Evolutionary conservation across 352 stramenopile genomes (phyloP), one percentile per base, ranked within the genome.

Genomic region (Phytopythium delawarense): DNA sequence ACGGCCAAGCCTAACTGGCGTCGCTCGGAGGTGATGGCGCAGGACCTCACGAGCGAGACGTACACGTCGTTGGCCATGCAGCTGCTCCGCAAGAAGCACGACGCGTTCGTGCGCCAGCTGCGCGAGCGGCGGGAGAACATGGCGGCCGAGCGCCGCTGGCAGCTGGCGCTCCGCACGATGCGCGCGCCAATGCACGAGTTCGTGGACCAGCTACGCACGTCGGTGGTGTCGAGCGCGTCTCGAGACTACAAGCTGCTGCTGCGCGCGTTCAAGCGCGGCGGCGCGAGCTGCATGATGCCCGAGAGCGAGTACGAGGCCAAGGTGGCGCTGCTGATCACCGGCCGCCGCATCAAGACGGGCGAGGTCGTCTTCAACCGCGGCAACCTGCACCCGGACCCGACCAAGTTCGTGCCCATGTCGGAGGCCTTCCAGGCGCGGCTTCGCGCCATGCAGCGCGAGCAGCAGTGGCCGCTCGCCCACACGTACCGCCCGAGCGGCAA

Each of bases 331-430:
- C 63, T 87, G 23, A 63, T 89, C 61, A 88, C 78, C 0, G 80
- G 80, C 1, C 76, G 80, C 34, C 23, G 63, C 7, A 51, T 74
- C 44, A 59, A 32, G 16, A 23, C 18, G 16, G 62, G 34, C n/a
- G 57, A 71, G 15, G 55, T 88, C 32, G 73, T 84, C 21, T 90
- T 88, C 61, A 90, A 88, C 70, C 73, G 78, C 37, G 78, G 80
- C 15, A 89, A 88, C 61, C 57, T 89, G 62, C 74, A 83, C 57
- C 59, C 76, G 51, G 65, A 87, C 64, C 76, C 78, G 59, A 66
- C 79, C 34, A 65, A 68, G 25, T 62, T 81, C 23, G 64, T 78
- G 18, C 73, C 70, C 15, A 76, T 86, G 72, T 70, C 70, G 42
- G 57, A 59, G 16, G 58, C 23, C 11, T 84, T 84, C 57, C 62